Conservation (phyloP, 2,329 filamentous ascomycete species). For the Lasiodiplodia citricola region DNA sequence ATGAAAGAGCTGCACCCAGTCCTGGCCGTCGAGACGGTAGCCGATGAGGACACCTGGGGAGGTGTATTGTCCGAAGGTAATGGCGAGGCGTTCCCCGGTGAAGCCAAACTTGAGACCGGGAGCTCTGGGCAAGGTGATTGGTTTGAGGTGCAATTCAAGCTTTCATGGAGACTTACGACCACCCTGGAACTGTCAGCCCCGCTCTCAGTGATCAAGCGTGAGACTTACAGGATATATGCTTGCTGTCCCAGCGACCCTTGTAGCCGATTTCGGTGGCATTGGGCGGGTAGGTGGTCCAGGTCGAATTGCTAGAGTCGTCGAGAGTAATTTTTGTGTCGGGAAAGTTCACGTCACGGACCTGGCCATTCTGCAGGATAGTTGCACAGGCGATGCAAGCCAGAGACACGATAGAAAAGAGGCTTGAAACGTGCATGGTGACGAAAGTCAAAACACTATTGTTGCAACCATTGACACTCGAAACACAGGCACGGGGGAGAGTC, state of each 20-base stretch:
- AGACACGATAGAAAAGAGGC: slow-evolving; percentile 12
- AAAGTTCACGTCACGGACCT: slow-evolving; percentile 45
- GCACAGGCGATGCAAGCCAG: slow-evolving; percentile 36
- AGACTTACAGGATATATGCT: slow-evolving; percentile 59
- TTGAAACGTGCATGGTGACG: slow-evolving; percentile 14
- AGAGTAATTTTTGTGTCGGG: slow-evolving; percentile 41
- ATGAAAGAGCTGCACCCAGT: slow-evolving; percentile 49
- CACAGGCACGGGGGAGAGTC: neutral
- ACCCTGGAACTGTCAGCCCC: slow-evolving; percentile 42
- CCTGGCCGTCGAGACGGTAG: slow-evolving; percentile 63
- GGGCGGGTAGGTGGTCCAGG: slow-evolving; percentile 57
- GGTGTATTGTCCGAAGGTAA: slow-evolving; percentile 61
- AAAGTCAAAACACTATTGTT: neutral
- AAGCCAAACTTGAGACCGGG: slow-evolving; percentile 63
- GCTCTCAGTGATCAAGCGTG: neutral
- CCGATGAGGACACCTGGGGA: slow-evolving; percentile 58
- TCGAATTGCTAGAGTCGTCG: slow-evolving; percentile 38
- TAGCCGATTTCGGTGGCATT: slow-evolving; percentile 63
- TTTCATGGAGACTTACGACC: slow-evolving; percentile 54
- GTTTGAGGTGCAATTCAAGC: neutral
- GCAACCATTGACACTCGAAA: neutral
- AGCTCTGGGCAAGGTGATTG: slow-evolving; percentile 44
- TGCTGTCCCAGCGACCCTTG: slow-evolving; percentile 67
- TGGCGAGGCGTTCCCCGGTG: slow-evolving; percentile 57
- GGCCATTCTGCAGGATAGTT: slow-evolving; percentile 52